phyloP scores from a whole-genome alignment of 768 basidiomycete genomes.

The Sporobolomyces phaffii region DNA sequence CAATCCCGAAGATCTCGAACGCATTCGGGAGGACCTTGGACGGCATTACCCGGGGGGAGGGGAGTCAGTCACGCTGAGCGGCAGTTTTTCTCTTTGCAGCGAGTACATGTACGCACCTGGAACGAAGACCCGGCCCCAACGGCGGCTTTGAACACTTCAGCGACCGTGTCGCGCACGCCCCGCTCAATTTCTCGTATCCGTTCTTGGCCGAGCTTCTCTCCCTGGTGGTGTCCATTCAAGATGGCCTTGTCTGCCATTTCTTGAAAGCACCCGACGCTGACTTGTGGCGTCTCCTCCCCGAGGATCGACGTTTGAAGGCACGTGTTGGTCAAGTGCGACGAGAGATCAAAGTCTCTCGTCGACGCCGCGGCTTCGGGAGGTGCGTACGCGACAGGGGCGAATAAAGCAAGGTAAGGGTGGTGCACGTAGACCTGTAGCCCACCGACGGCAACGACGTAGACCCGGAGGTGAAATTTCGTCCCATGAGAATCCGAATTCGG shows the following conservation, averaged over 20 bases:
- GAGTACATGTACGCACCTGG: no score
- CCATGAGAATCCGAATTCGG: slow-evolving; percentile 6
- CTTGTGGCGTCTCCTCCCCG: slow-evolving; percentile 53
- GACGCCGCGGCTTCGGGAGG: slow-evolving; percentile 47
- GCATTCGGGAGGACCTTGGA: slow-evolving; percentile 86
- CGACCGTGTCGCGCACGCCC: slow-evolving; percentile 62
- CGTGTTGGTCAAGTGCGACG: slow-evolving; percentile 84
- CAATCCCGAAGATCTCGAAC: slow-evolving; percentile 92
- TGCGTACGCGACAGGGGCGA: slow-evolving; percentile 68
- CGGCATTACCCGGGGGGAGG: no score
- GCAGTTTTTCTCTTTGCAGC: no score
- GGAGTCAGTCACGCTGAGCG: no score
- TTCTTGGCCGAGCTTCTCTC: slow-evolving; percentile 43
- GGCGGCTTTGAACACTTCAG: slow-evolving; percentile 80
- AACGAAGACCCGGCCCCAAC: slow-evolving; percentile 72
- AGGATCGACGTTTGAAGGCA: slow-evolving; percentile 67
- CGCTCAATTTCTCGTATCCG: slow-evolving; percentile 56
- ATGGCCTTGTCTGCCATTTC: slow-evolving; percentile 45
- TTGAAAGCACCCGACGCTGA: slow-evolving; percentile 50
- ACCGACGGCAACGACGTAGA: slow-evolving; percentile 60
- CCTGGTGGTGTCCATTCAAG: slow-evolving; percentile 12
- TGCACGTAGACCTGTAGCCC: slow-evolving; percentile 64
- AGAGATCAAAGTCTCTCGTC: slow-evolving; percentile 51
- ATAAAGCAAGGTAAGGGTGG: slow-evolving; percentile 75
- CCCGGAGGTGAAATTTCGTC: slow-evolving; percentile 82